Percentiles rank a stretch among this genome's conserved stretches.
Conservation (phyloP, 2,329 filamentous ascomycete species). For the Colletotrichum filicis region DNA sequence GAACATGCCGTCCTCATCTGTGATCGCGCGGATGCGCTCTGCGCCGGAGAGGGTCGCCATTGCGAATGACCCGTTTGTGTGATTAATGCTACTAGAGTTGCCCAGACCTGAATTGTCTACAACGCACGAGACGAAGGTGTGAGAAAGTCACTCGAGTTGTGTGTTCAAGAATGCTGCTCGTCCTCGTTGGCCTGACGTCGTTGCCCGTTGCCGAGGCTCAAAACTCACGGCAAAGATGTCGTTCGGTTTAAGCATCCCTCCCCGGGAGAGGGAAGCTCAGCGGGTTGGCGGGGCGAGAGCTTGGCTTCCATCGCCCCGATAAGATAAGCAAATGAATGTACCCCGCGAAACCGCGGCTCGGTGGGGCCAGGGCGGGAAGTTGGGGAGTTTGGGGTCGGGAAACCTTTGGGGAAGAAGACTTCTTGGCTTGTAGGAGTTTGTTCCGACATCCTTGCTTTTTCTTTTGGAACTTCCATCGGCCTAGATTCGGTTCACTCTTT, state of each 20-base stretch:
- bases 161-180: not conserved
- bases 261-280: not conserved
- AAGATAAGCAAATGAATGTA: conserved; percentile 1
- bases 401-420: not conserved
- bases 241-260: not conserved
- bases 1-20: conserved; percentile 59
- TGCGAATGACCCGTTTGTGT: not conserved
- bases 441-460: not conserved
- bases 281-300: conserved; percentile 1
- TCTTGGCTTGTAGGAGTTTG: conserved; percentile 2
- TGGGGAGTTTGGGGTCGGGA: not conserved
- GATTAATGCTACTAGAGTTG: not conserved
- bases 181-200: not conserved
- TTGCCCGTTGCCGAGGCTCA: not conserved
- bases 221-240: not conserved
- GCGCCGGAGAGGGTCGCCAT: conserved; percentile 42
- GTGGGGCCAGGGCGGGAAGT: not conserved
- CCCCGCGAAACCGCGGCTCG: conserved; percentile 1
- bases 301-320: not conserved
- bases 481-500: not conserved
- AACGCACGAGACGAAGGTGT: not conserved
- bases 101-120: too few relatives aligned
- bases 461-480: not conserved
- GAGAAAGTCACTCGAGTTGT: not conserved
- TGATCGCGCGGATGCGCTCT: conserved; percentile 52